Evolutionary conservation across 768 basidiomycete species (phyloP).

Genomic region (Porpolomopsis calyptriformis): DNA sequence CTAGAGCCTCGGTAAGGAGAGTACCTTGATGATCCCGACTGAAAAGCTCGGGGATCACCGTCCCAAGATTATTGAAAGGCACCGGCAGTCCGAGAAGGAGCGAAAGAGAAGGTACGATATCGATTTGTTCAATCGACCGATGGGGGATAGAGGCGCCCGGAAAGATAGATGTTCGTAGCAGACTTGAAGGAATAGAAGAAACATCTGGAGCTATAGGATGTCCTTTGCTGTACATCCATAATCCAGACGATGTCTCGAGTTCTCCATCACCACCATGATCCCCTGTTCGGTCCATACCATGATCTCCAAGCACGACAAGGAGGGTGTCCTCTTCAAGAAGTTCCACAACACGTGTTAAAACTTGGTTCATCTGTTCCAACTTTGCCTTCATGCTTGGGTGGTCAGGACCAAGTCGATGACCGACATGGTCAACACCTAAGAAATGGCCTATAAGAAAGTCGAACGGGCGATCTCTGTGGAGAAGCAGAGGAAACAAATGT

Average conservation of each 20-base stretch:
- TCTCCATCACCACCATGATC: slow-evolving; percentile 91
- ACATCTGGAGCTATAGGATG: slow-evolving; percentile 31
- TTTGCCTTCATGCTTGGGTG: slow-evolving; percentile 81
- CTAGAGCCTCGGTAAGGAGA: slow-evolving; percentile 47
- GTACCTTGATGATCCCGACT: slow-evolving; percentile 34
- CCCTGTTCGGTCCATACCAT: slow-evolving; percentile 91
- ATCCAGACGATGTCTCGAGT: slow-evolving; percentile 72
- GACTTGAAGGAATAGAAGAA: slow-evolving; percentile 32
- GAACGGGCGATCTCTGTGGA: slow-evolving; percentile 45
- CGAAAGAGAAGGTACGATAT: slow-evolving; percentile 80
- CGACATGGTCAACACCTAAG: slow-evolving; percentile 93
- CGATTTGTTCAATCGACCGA: slow-evolving; percentile 83
- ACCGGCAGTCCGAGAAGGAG: slow-evolving; percentile 88
- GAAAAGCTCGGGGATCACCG: slow-evolving; percentile 86
- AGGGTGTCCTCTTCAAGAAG: slow-evolving; percentile 79
- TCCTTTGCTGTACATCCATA: slow-evolving; percentile 91
- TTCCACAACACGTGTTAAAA: slow-evolving; percentile 63
- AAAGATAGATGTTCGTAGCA: slow-evolving; percentile 48
- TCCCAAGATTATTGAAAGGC: slow-evolving; percentile 92
- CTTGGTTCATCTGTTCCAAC: slow-evolving; percentile 76
- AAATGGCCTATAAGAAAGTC: slow-evolving; percentile 88
- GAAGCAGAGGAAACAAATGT: slow-evolving; percentile 74
- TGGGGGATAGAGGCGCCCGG: slow-evolving; percentile 44
- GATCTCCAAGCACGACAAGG: slow-evolving; percentile 86
- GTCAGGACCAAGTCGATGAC: slow-evolving; percentile 87